A percentile compares a stretch with the other conserved stretches of the same genome.
Evolutionary conservation across 2,329 filamentous ascomycete genomes (phyloP).

Genomic region (Aspergillus sojae): DNA sequence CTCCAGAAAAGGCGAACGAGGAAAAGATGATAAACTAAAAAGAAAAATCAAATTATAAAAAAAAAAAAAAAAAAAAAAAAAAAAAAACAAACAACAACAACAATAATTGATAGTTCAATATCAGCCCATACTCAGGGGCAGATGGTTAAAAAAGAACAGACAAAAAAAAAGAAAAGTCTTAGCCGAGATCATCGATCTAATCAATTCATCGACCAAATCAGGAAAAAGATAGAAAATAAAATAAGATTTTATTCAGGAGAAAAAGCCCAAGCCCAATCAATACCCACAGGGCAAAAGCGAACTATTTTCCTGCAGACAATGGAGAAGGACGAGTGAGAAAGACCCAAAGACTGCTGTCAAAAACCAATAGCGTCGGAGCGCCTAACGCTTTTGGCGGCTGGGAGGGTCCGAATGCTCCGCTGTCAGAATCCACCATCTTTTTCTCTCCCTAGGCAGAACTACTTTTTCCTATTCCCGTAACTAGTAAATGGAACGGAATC

Average conservation of each 20-base stretch:
- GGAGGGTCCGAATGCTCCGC: neutral
- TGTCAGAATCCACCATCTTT: slow-evolving; percentile 1
- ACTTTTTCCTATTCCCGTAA: neutral
- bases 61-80: neutral
- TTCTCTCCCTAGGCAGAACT: neutral
- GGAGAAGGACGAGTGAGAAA: neutral
- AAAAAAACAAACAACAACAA: neutral
- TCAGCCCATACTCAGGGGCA: neutral
- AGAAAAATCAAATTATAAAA: too few relatives aligned
- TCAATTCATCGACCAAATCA: neutral
- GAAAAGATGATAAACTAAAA: neutral
- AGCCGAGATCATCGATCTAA: neutral
- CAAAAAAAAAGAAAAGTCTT: too few relatives aligned
- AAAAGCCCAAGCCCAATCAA: neutral
- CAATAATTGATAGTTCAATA: neutral
- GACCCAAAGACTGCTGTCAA: neutral
- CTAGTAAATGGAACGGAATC: neutral
- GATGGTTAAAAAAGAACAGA: neutral
- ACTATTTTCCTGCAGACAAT: neutral
- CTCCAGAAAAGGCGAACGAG: neutral
- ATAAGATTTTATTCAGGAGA: neutral
- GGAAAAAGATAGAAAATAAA: neutral
- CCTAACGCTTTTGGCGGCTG: slow-evolving; percentile 2
- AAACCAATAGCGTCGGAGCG: slow-evolving; percentile 1
- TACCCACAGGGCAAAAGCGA: neutral